These are phyloP conservation scores for Boeremia lycopersici DNA, from an alignment of 2,329 filamentous ascomycete genomes.

Conservation along the genomic window DNA sequence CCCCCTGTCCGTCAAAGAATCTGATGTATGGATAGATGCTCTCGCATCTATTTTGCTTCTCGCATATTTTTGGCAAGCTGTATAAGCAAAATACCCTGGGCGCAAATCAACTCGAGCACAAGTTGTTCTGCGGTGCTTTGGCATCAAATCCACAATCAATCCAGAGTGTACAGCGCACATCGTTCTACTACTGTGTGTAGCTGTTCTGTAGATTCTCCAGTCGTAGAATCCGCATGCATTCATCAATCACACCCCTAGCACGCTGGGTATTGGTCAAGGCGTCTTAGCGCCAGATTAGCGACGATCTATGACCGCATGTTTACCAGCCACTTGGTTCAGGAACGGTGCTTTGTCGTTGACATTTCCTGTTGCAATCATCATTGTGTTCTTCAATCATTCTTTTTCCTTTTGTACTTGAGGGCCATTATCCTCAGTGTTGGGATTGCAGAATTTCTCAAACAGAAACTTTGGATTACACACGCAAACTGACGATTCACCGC, in stretches of 20 bases:
- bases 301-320: constrained; percentile 41
- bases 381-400: not conserved
- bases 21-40: not conserved
- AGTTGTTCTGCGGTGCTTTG: no score
- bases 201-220: not conserved
- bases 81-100: no score
- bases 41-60: constrained; percentile 3
- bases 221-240: not conserved
- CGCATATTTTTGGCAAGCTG: no score
- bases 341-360: constrained; percentile 15
- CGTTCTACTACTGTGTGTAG: not conserved
- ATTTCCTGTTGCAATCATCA: not conserved
- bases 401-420: not conserved
- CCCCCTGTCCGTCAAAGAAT: not conserved
- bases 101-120: no score
- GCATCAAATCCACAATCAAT: no score
- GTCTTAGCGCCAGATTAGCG: constrained; percentile 29
- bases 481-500: not conserved
- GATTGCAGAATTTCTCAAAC: not conserved
- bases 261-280: not conserved
- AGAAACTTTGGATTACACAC: not conserved
- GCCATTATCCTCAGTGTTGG: not conserved
- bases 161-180: no score
- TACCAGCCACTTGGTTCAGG: constrained; percentile 25
- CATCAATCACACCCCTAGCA: not conserved